Evolutionary conservation across 768 basidiomycete species (phyloP), one percentile per base, ranked within the genome.

Genomic region (Rhodocollybia butyracea): DNA sequence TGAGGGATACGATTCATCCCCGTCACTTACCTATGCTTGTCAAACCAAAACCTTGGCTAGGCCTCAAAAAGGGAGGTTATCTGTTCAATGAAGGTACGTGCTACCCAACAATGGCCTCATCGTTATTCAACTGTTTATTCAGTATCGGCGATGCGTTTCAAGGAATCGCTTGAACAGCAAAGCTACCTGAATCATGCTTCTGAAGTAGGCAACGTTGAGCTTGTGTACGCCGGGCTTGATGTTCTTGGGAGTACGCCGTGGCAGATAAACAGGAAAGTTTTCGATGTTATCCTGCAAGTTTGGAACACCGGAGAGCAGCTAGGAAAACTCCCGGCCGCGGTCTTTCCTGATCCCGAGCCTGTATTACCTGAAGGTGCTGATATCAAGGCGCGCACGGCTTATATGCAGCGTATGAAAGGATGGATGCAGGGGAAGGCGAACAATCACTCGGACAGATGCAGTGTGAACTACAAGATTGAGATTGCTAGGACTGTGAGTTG

Each of bases 11-110:
- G 0, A 75, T 98, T 17, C 94, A 96, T 70, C 94, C 96, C 15
- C 90, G 94, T 2, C 91, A 96, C 69, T 78, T 99, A 22, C 96
- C 96, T 8, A 99, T 98, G 97, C 79, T 99, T 6, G 81, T 95
- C 24, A 85, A 86, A 58, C 96, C 96, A 2, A 86, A 86, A 59
- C 91, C 92, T 0, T 98, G 95, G 96, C 64, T 89, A 2, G 75
- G 76, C 55, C 78, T 84, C 59, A 80, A 88, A 52, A 74, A 86
- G 42, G 96, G 97, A 3, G 91, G 88, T 1, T 98, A 98, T 66
- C 70, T 96, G 22, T 83, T 85, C 61, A 91, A 86, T 65, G 81
- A 78, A 59, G 82, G 91, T 91, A 63, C 48, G 85, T 71, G 21
- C 10, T 15, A 15, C 13, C 30, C 1, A 13, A 15, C 34, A 40